Conservation (phyloP, 345 rosid genomes). For the Populus ilicifolia region DNA sequence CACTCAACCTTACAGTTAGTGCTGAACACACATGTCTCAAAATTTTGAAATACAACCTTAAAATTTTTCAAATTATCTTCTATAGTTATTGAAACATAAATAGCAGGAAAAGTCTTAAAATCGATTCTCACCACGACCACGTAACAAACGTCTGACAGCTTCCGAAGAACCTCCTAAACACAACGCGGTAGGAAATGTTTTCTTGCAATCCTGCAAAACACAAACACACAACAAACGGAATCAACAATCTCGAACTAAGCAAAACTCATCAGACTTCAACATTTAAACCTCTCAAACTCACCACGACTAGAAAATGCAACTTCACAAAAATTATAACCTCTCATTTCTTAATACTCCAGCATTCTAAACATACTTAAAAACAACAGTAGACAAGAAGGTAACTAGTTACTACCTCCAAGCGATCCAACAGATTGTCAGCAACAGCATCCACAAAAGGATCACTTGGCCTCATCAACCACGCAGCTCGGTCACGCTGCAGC, state of each 20-base stretch:
- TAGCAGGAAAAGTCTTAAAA: not conserved
- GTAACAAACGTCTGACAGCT: conserved; percentile 51
- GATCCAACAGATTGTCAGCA: conserved; percentile 85
- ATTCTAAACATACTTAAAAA: not conserved
- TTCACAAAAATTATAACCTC: not conserved
- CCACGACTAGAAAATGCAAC: not conserved
- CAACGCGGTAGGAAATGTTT: conserved; percentile 70
- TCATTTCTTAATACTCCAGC: not conserved
- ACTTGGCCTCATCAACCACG: conserved; percentile 68
- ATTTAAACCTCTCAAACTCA: not conserved
- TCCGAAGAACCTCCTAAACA: conserved; percentile 81
- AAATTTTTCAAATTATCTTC: too few species aligned
- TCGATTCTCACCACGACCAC: conserved; percentile 64
- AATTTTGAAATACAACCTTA: too few species aligned
- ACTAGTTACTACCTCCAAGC: conserved; percentile 58
- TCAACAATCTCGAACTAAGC: not conserved
- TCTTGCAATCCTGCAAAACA: conserved; percentile 72
- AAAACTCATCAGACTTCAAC: not conserved
- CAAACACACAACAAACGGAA: not conserved
- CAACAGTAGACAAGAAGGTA: not conserved
- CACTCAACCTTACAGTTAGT: too few species aligned
- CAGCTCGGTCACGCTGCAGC: conserved; percentile 93
- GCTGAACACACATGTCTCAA: not conserved
- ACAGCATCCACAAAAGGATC: conserved; percentile 79
- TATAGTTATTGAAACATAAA: not conserved